These are phyloP conservation scores for Anisogramma anomala DNA, from an alignment of 2,329 filamentous ascomycete species.

Conservation along the genomic window DNA sequence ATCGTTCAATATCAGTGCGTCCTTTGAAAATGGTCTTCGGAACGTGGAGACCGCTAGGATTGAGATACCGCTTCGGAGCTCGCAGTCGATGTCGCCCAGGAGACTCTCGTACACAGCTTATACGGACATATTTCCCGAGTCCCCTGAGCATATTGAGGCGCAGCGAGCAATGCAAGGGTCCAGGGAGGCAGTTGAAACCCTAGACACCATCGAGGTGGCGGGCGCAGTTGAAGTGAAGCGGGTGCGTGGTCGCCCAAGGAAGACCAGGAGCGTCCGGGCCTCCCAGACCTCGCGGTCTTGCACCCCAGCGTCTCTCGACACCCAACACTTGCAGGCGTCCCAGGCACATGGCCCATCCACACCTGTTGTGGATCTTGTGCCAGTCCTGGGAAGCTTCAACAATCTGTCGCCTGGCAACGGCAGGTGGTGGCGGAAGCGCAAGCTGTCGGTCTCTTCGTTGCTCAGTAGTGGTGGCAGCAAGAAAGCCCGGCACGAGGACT, in stretches of 20 bases:
- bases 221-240: neutral
- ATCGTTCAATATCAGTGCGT: constrained; percentile 31
- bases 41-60: constrained; percentile 8
- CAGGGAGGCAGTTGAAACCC: neutral
- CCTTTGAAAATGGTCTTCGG: constrained; percentile 7
- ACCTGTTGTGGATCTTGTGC: constrained; percentile 8
- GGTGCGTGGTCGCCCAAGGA: constrained; percentile 9
- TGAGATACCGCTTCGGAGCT: constrained; percentile 11
- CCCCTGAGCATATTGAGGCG: neutral
- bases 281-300: neutral
- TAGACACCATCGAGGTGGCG: constrained; percentile 7
- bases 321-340: constrained; percentile 14
- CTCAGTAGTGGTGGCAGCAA: constrained; percentile 16
- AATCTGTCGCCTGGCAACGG: constrained; percentile 10
- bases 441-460: constrained; percentile 18
- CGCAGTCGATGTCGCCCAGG: constrained; percentile 11
- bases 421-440: constrained; percentile 20
- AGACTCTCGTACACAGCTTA: constrained; percentile 9
- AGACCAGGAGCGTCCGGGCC: neutral
- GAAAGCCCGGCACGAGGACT: constrained; percentile 19
- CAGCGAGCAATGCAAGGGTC: neutral
- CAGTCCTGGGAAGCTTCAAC: constrained; percentile 14
- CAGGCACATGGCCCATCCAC: constrained; percentile 6
- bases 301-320: neutral
- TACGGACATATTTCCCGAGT: constrained; percentile 10